phyloP scores from a whole-genome alignment of 306 rosid genomes.

The Ziziphus jujuba region DNA sequence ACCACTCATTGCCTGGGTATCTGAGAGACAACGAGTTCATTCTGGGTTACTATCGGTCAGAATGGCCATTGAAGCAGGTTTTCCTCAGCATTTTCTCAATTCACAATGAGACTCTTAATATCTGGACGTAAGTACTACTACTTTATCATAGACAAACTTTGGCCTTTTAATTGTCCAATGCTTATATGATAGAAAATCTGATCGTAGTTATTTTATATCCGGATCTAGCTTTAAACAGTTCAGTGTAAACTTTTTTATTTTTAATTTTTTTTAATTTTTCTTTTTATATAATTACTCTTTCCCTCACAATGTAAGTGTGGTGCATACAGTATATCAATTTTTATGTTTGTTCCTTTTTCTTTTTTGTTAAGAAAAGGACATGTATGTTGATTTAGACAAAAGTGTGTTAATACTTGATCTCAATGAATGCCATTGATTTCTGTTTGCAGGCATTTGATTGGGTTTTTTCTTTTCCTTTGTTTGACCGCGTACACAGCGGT shows the following conservation, averaged over 20 bases:
- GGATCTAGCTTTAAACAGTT: background rate
- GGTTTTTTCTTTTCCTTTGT: conserved; percentile 64
- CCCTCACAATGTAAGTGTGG: no score
- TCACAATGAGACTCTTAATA: conserved; percentile 70
- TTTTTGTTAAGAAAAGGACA: no score
- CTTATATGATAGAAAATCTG: background rate
- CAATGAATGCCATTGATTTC: background rate
- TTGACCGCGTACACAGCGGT: conserved; percentile 53
- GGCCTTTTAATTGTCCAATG: background rate
- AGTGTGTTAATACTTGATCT: no score
- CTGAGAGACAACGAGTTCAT: conserved; percentile 64
- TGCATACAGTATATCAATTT: no score
- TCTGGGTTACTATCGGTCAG: conserved; percentile 51
- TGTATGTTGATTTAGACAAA: no score
- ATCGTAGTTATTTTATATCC: no score
- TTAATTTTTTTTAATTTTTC: background rate
- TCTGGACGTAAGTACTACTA: conserved; percentile 61
- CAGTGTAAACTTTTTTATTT: background rate
- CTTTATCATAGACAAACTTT: background rate
- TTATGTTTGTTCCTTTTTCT: no score
- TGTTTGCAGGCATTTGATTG: conserved; percentile 69
- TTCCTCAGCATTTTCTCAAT: conserved; percentile 59
- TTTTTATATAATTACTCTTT: no score
- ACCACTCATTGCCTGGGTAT: conserved; percentile 50
- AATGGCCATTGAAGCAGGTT: conserved; percentile 63